Evolutionary conservation across 2,329 filamentous ascomycete species (phyloP), one percentile per base, ranked within the genome.

Genomic region (Aspergillus tanneri): DNA sequence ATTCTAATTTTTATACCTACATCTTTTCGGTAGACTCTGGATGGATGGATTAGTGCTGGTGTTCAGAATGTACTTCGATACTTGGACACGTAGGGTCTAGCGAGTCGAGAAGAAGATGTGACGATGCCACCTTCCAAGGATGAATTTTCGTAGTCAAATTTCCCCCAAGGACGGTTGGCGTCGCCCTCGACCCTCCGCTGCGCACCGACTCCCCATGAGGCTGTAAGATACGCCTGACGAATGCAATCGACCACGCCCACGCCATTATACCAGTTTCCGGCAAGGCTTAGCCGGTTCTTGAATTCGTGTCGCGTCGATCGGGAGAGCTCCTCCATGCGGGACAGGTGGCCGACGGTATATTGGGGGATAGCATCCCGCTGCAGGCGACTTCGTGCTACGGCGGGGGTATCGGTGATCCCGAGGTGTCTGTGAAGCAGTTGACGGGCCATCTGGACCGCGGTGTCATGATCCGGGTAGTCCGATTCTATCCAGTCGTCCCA

Each of bases 351-450:
- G 1, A 96, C 84, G 0, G 78, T 80, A 67, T 95, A 95, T 71
- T 99, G 93, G 9, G 93, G 92, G 56, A 99, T 93, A 64, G 90
- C 95, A 53, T 93, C 78, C 50, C 74, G 73, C 46, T 84, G 77
- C 36, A 87, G 59, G 47, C 79, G 80, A 12, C 84, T 84, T 49
- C 80, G 74, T 25, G 80, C 79, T n/a, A 83, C 74, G 14, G 76
- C 74, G 0, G 87, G 84, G 21, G 80, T 72, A 18, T 81, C 79
- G 0, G 72, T 77, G 64, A 96, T 88, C 49, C 78, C 77, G 4
- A 97, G 75, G 62, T 97, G 91, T 16, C 90, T 80, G 53, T 79
- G 72, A 2, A 96, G 74, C 5, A 95, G 75, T 2, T 75, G 70
- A 52, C 81, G 80, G 25, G 91, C 90, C 79, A 92, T 86, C 5